phyloP scores from a whole-genome alignment of 108 stramenopile genomes.

The Cyclotella cryptica region DNA sequence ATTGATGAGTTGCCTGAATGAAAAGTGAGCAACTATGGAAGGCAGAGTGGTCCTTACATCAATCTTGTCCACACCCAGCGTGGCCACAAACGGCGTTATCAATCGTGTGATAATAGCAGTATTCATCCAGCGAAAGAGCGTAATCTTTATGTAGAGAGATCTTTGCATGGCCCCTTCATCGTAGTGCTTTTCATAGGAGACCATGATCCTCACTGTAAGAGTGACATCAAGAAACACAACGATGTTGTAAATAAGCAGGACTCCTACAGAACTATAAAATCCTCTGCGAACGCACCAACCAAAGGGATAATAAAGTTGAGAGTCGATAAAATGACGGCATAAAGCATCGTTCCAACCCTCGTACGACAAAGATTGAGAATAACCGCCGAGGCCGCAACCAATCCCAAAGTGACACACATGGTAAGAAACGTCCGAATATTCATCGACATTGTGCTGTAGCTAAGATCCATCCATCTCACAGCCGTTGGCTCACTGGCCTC shows the following conservation, averaged over 20 bases:
- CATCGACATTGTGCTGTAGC: conserved; percentile 16
- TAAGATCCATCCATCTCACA: conserved; percentile 67
- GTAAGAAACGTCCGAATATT: conserved; percentile 46
- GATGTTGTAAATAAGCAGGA: background rate
- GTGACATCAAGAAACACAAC: background rate
- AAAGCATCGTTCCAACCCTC: conserved; percentile 16
- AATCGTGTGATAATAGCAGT: conserved; percentile 62
- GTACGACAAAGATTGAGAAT: conserved; percentile 25
- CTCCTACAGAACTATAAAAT: background rate
- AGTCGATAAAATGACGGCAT: conserved; percentile 42
- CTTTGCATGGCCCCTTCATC: conserved; percentile 67
- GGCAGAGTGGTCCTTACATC: conserved; percentile 10
- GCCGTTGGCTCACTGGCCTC: conserved; percentile 75
- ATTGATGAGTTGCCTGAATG: no score
- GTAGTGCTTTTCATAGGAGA: conserved; percentile 68
- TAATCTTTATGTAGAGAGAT: conserved; percentile 80
- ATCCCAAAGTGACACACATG: conserved; percentile 52
- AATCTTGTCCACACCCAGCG: conserved; percentile 42
- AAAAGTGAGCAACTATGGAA: background rate
- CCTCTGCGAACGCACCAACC: conserved; percentile 15
- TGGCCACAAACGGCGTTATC: conserved; percentile 66
- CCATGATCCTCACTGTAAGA: conserved; percentile 52
- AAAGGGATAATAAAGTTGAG: conserved; percentile 71
- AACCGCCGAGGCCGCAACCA: conserved; percentile 55
- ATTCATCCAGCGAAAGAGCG: conserved; percentile 83